Percentiles rank a stretch among this genome's conserved stretches.
phyloP scores from a whole-genome alignment of 805 yeast species.

The Candida yuanshanica region DNA sequence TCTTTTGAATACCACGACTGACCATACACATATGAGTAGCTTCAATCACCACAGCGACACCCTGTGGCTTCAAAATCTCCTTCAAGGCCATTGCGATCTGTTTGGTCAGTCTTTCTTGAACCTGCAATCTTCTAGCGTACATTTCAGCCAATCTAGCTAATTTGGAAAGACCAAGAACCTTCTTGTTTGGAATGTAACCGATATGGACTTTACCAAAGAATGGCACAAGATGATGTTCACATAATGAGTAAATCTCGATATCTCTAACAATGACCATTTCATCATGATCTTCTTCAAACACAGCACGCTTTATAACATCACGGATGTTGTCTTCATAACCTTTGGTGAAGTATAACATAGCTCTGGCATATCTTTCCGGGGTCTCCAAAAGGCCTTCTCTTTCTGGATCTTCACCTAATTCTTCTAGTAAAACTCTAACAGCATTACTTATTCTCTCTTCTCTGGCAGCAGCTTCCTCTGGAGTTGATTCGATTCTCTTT shows the following conservation, averaged over 20 bases:
- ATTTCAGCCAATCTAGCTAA: slow-evolving; percentile 94
- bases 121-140: slow-evolving; percentile 93
- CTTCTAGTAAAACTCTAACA: slow-evolving; percentile 57
- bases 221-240: slow-evolving; percentile 98
- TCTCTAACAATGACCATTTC: slow-evolving; percentile 98
- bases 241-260: slow-evolving; percentile 84
- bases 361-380: slow-evolving; percentile 94
- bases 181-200: slow-evolving; percentile 94
- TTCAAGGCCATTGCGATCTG: slow-evolving; percentile 95
- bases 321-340: slow-evolving; percentile 94
- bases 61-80: slow-evolving; percentile 88
- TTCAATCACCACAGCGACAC: slow-evolving; percentile 97
- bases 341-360: slow-evolving; percentile 91
- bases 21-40: slow-evolving; percentile 99
- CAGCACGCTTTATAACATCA: slow-evolving; percentile 90
- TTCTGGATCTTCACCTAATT: slow-evolving; percentile 84
- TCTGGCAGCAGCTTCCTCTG: slow-evolving; percentile 59
- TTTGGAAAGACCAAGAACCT: slow-evolving; percentile 88
- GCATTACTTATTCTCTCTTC: slow-evolving; percentile 80
- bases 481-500: slow-evolving; percentile 60
- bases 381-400: slow-evolving; percentile 92
- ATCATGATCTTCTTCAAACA: slow-evolving; percentile 96
- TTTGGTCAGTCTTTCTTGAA: slow-evolving; percentile 95
- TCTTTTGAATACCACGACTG: slow-evolving; percentile 92
- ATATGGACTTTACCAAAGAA: slow-evolving; percentile 96